Percentiles rank a stretch among this genome's conserved stretches.
Conservation (phyloP, 2,329 filamentous ascomycete species). For the Claviceps sp. region DNA sequence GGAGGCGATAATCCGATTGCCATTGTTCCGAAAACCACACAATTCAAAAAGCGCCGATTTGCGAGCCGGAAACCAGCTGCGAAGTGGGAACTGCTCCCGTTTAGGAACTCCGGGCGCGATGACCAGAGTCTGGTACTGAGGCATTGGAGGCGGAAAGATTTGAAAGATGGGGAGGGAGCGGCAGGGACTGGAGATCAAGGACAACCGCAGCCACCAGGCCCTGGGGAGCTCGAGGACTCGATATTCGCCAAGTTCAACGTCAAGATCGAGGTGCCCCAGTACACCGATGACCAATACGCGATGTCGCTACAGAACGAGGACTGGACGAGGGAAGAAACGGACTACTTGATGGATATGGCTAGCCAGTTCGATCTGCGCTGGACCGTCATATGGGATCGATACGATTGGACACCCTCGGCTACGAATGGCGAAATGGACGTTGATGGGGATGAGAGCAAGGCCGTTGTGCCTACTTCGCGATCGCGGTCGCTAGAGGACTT, state of each 20-base stretch:
- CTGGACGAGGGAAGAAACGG: conserved; percentile 89
- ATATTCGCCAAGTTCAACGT: conserved; percentile 81
- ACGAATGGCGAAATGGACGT: conserved; percentile 31
- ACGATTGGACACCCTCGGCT: conserved; percentile 51
- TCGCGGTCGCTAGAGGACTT: conserved; percentile 72
- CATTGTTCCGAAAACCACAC: conserved; percentile 46
- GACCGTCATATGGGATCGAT: conserved; percentile 85
- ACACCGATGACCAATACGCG: conserved; percentile 79
- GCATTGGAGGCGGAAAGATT: conserved; percentile 64
- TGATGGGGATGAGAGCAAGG: conserved; percentile 34
- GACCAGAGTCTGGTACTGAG: conserved; percentile 55
- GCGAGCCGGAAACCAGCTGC: conserved; percentile 41
- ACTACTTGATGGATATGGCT: conserved; percentile 68
- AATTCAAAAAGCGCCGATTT: conserved; percentile 46
- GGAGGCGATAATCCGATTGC: conserved; percentile 54
- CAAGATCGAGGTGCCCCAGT: conserved; percentile 61
- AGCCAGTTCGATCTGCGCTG: conserved; percentile 77
- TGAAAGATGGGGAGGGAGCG: conserved; percentile 15
- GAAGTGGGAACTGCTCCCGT: conserved; percentile 55
- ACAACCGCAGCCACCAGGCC: neutral
- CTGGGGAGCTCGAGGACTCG: conserved; percentile 37
- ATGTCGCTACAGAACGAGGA: conserved; percentile 57
- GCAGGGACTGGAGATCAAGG: conserved; percentile 6
- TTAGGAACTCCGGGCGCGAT: conserved; percentile 62
- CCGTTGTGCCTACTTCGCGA: conserved; percentile 38